Conservation (phyloP, 2,329 filamentous ascomycete species). For the Dothideomycetes sp. region DNA sequence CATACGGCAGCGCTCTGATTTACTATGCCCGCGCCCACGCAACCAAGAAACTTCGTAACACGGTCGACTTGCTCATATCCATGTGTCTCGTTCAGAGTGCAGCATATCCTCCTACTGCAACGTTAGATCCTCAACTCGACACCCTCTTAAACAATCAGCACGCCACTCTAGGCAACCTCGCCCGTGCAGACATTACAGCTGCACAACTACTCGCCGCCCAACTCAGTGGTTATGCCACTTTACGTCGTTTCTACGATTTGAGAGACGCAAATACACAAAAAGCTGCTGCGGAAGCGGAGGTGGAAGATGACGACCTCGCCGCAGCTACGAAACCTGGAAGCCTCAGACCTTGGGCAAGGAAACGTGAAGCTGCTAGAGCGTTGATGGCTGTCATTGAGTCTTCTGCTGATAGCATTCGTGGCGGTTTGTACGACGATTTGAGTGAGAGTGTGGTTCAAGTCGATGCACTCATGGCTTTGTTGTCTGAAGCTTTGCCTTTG, state of each 20-base stretch:
- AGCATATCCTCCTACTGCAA: slow-evolving; percentile 60
- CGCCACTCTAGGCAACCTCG: slow-evolving; percentile 60
- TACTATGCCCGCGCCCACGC: slow-evolving; percentile 85
- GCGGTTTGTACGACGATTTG: slow-evolving; percentile 74
- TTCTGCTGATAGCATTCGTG: slow-evolving; percentile 82
- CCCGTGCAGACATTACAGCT: slow-evolving; percentile 67
- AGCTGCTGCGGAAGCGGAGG: slow-evolving; percentile 3
- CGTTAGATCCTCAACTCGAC: slow-evolving; percentile 65
- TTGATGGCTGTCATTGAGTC: slow-evolving; percentile 77
- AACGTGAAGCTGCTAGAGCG: slow-evolving; percentile 61
- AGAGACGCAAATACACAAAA: slow-evolving; percentile 55
- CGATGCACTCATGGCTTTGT: slow-evolving; percentile 72
- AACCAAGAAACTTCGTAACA: slow-evolving; percentile 67
- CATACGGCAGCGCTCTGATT: slow-evolving; percentile 78
- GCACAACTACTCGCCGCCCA: slow-evolving; percentile 75
- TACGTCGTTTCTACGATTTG: slow-evolving; percentile 84
- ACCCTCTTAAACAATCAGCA: slow-evolving; percentile 64
- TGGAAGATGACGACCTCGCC: slow-evolving; percentile 3
- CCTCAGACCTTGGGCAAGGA: slow-evolving; percentile 49
- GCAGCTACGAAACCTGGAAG: slow-evolving; percentile 20
- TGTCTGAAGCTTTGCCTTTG: slow-evolving; percentile 76
- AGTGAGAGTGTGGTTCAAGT: slow-evolving; percentile 78
- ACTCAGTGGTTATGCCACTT: slow-evolving; percentile 83
- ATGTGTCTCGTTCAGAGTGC: slow-evolving; percentile 79
- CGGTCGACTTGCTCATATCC: slow-evolving; percentile 78